Base-by-base conservation (phyloP, 2,329 filamentous ascomycete species). In the Fusarium buharicum region DNA sequence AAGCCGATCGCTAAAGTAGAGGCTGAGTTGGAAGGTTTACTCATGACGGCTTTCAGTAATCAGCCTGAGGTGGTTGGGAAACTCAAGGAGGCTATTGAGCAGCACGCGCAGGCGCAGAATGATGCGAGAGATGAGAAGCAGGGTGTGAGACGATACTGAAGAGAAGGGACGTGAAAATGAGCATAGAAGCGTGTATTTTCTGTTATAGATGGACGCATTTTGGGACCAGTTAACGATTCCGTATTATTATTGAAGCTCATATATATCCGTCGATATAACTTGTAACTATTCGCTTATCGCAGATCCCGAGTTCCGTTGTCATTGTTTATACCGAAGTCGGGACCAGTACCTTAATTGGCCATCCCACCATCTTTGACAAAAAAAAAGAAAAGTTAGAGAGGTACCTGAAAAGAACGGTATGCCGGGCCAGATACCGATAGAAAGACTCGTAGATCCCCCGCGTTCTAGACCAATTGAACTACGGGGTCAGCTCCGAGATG, bases 31-130 rank as follows among this genome's bases (percentile, higher is more conserved):
- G 83, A 86, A 45, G 79, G 76, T 53, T 76, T 84, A 54, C 74
- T 93, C 38, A 75, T 82, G 51, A 79, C 77, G 34, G 86, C 84
- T 3, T 89, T 89, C 67, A 81, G 82, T 53, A 82, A 81, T 36
- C 84, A 87, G 72, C 82, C 82, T 0, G 85, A 87, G 68, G 84
- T 87, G 11, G 78, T 86, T 46, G 78, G 74, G 9, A 86, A 86
- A 74, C 74, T 89, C 48, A 85, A 85, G 69, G 85, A 88, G 71
- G 85, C 86, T 1, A 85, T 87, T 55, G 77, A 82, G 69, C 80
- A 85, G 54, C 84, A 85, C 60, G 81, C 81, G 12, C 77, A 84
- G 59, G 83, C 82, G 48, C 81, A 84, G 66, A 81, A 77, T 50
- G 79, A 84, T 56, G 74, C 72, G 11, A 74, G 74, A 44, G 72